A percentile compares a stretch with the other conserved stretches of the same genome.
phyloP scores from a whole-genome alignment of 768 basidiomycete species.

The Boletellus sp. region DNA sequence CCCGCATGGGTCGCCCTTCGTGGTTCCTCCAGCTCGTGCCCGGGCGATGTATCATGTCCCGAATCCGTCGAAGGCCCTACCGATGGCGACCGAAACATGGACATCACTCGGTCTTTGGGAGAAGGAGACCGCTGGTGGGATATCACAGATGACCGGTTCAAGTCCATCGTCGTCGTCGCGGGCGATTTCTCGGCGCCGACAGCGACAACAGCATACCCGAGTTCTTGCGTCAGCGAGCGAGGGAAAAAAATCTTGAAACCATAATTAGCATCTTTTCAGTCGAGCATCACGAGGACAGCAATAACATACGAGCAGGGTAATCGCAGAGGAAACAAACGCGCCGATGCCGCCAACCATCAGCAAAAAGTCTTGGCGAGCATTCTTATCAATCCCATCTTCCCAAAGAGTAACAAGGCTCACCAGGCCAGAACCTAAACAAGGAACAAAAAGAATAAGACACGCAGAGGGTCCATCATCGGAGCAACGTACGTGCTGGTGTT shows the following conservation, averaged over 20 bases:
- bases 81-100: conserved; percentile 20
- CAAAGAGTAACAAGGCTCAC: conserved; percentile 33
- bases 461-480: background rate
- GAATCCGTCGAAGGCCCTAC: conserved; percentile 18
- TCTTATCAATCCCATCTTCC: background rate
- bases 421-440: conserved; percentile 52
- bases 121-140: conserved; percentile 12
- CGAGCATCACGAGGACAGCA: background rate
- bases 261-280: background rate
- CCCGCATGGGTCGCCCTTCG: conserved; percentile 20
- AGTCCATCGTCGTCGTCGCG: conserved; percentile 20
- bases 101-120: conserved; percentile 24
- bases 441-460: background rate
- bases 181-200: conserved; percentile 30
- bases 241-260: conserved; percentile 68
- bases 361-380: conserved; percentile 50
- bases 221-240: conserved; percentile 62
- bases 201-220: conserved; percentile 49
- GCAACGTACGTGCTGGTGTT: conserved; percentile 53
- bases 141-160: conserved; percentile 9
- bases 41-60: conserved; percentile 34
- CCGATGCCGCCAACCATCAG: conserved; percentile 71
- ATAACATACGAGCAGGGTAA: conserved; percentile 66
- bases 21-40: conserved; percentile 38
- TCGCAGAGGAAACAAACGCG: conserved; percentile 73